Percentiles rank a stretch among this genome's conserved stretches.
Evolutionary conservation across 2,329 filamentous ascomycete genomes (phyloP).

Genomic region (Zymoseptoria pseudotritici): DNA sequence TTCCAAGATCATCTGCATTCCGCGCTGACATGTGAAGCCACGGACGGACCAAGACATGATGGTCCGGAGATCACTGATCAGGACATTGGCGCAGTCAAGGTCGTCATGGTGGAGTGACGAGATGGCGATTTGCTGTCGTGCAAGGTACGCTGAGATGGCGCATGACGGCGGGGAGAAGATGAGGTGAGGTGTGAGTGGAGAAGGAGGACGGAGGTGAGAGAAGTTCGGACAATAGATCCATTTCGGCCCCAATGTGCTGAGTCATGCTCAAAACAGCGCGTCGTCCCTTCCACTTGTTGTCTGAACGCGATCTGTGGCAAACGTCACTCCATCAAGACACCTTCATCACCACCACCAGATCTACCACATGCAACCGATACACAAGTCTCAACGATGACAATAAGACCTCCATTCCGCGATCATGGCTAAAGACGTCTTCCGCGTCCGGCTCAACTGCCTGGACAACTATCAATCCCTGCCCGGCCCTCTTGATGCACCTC

Average conservation of each 20-base stretch:
- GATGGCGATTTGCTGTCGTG: not conserved
- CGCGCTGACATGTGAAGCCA: not conserved
- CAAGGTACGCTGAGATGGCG: not conserved
- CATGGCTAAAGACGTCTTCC: constrained; percentile 49
- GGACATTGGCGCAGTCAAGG: not conserved
- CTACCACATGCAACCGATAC: not conserved
- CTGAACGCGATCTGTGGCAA: constrained; percentile 1
- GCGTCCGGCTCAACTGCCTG: constrained; percentile 88
- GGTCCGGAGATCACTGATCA: not conserved
- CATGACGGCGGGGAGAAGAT: not conserved
- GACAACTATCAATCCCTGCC: constrained; percentile 84
- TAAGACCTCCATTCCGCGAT: constrained; percentile 13
- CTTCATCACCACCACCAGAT: not conserved
- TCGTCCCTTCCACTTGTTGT: not conserved
- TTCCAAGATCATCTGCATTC: not conserved
- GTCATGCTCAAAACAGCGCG: not conserved
- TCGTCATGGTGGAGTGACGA: not conserved
- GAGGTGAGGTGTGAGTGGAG: not conserved
- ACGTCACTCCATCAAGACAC: constrained; percentile 1
- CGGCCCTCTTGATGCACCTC: constrained; percentile 70
- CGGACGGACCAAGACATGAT: not conserved
- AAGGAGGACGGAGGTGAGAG: not conserved
- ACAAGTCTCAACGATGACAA: constrained; percentile 20
- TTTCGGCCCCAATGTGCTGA: not conserved
- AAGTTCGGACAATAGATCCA: not conserved